A percentile compares a stretch with the other conserved stretches of the same genome.
Evolutionary conservation across 1,284 basidiomycete species (phyloP).

Genomic region (Kwoniella shivajii): DNA sequence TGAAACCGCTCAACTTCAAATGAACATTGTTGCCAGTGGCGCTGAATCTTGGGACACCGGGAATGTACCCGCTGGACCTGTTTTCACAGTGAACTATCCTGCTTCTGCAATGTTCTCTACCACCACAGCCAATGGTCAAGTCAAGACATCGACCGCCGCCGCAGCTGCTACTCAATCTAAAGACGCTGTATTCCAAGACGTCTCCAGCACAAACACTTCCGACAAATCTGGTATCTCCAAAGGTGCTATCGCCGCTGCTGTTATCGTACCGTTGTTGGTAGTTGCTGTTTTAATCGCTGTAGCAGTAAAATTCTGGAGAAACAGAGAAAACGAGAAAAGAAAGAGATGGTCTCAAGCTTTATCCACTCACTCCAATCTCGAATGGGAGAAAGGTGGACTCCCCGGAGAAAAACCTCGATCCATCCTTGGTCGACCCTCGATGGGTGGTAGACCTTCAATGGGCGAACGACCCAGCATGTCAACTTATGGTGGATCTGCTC

Average conservation of each 20-base stretch:
- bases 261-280: conserved; percentile 68
- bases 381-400: conserved; percentile 51
- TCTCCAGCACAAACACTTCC: conserved; percentile 37
- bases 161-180: conserved; percentile 56
- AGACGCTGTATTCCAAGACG: conserved; percentile 52
- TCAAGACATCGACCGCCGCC: conserved; percentile 37
- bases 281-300: conserved; percentile 58
- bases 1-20: conserved; percentile 61
- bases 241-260: conserved; percentile 75
- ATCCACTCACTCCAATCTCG: conserved; percentile 46
- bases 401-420: conserved; percentile 59
- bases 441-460: conserved; percentile 20
- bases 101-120: conserved; percentile 46
- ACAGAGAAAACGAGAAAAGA: conserved; percentile 63
- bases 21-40: conserved; percentile 66
- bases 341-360: conserved; percentile 63
- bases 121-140: conserved; percentile 34
- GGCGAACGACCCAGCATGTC: conserved; percentile 29
- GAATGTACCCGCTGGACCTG: conserved; percentile 66
- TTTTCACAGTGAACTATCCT: conserved; percentile 60
- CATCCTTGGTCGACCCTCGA: conserved; percentile 72
- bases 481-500: conserved; percentile 23
- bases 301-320: conserved; percentile 62
- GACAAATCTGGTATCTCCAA: conserved; percentile 58
- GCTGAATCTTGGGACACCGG: conserved; percentile 60